These are phyloP conservation scores for Leccinum longicurvipes DNA, from an alignment of 768 basidiomycete species.

Conservation along the genomic window DNA sequence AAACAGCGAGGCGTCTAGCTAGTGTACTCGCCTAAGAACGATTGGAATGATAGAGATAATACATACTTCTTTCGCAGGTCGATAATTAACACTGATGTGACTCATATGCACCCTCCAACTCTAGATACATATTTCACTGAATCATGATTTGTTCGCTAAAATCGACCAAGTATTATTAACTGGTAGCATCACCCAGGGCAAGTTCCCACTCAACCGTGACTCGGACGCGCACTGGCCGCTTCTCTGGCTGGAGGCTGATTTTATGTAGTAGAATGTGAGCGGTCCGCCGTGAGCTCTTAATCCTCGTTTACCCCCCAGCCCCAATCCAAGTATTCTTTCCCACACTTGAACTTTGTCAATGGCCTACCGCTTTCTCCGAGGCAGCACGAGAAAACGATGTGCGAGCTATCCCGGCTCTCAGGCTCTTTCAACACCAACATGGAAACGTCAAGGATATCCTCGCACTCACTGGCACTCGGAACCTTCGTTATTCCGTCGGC, in stretches of 20 bases:
- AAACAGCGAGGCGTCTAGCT: conserved; percentile 24
- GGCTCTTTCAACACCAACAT: conserved; percentile 26
- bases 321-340: no score
- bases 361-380: background rate
- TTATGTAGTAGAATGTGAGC: no score
- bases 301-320: background rate
- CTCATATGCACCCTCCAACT: background rate
- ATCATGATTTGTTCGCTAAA: background rate
- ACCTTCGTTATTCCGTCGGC: conserved; percentile 44
- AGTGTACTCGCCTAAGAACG: conserved; percentile 3
- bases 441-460: conserved; percentile 45
- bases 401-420: conserved; percentile 21
- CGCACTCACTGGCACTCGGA: conserved; percentile 47
- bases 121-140: background rate
- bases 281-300: no score
- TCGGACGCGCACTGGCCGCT: no score
- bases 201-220: no score
- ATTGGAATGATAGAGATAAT: background rate
- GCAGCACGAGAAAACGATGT: background rate
- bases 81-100: background rate
- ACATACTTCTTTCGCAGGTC: background rate
- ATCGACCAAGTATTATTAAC: background rate
- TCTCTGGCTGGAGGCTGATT: no score
- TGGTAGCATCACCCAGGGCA: no score
- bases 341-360: no score